Base-by-base conservation (phyloP, 192 early-diverging fungal genomes). In the Coemansia sp. region DNA sequence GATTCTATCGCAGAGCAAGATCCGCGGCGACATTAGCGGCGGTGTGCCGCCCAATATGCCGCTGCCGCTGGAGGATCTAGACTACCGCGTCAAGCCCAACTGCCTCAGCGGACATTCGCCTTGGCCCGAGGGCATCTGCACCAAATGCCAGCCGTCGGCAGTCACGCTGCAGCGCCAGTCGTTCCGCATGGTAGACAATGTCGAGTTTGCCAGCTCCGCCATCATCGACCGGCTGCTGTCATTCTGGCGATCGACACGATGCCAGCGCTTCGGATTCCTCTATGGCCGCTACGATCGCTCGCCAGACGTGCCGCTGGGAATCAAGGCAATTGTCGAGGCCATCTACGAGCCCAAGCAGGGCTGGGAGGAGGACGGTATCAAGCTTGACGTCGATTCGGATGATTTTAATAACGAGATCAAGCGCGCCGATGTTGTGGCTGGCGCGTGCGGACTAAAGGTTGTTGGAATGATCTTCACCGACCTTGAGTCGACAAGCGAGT, bases 401-500 rank as follows among this genome's bases (percentile, higher is more conserved):
- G 88, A 88, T n/a, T 86, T 89, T 57, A 76, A 84, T 4, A 47
- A 49, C 9, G 84, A 79, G 62, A 47, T 73, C 17, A 62, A 53
- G 27, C 70, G 67, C n/a, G 84, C 87, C 8, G 84, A 90, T 42
- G 78, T 85, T 11, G 87, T 85, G 31, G 93, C 90, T 2, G 80
- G 63, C 0, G 78, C 76, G 11, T 93, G 91, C 76, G 93, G 93
- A 12, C 76, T 94, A 39, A 71, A 70, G 29, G 62, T 83, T 35
- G 87, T 99, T 14, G 97, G 97, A 19, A 93, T 95, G 89, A 89
- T 98, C 10, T 98, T 93, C 72, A 96, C 96, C 0, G 97, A 99
- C 69, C 81, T 99, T 37, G 96, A 97, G 70, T 88, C 95, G 60
- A 89, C 92, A 0, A 82, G 84, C 0, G 92, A 91, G 4, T 79